These are phyloP conservation scores for Cudoniella acicularis DNA, from an alignment of 495 filamentous ascomycete species.

Conservation along the genomic window DNA sequence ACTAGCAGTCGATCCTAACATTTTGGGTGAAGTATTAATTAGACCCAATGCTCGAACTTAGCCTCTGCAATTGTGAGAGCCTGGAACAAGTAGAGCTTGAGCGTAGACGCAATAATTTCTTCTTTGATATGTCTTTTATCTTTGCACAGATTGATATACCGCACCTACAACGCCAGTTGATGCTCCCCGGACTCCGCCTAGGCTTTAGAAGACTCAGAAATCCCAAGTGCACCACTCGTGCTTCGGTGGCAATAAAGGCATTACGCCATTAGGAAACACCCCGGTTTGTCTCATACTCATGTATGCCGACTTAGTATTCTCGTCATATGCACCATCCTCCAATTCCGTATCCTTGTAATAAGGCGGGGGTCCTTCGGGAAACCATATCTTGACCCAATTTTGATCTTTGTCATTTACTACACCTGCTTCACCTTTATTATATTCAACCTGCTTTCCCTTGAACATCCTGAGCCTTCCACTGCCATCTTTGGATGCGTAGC, in stretches of 20 bases:
- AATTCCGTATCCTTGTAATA: slow-evolving; percentile 8
- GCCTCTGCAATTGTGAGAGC: too few relatives aligned
- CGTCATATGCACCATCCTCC: slow-evolving; percentile 15
- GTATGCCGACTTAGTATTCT: slow-evolving; percentile 17
- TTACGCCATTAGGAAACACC: slow-evolving; percentile 14
- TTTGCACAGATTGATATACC: too few relatives aligned
- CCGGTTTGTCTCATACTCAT: slow-evolving; percentile 9
- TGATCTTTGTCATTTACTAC: slow-evolving; percentile 5
- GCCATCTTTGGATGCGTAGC: slow-evolving; percentile 15
- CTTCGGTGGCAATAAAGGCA: slow-evolving; percentile 26
- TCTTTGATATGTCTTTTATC: too few relatives aligned
- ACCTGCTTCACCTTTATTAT: slow-evolving; percentile 18
- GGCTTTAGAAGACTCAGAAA: slow-evolving; percentile 13
- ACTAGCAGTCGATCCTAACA: too few relatives aligned
- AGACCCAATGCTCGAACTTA: too few relatives aligned
- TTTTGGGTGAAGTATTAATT: too few relatives aligned
- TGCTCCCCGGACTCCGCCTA: neutral
- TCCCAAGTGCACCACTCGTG: slow-evolving; percentile 25
- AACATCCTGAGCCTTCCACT: slow-evolving; percentile 15
- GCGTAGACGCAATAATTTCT: too few relatives aligned
- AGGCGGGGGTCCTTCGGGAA: slow-evolving; percentile 24
- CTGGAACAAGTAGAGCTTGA: too few relatives aligned
- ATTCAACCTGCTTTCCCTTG: slow-evolving; percentile 24
- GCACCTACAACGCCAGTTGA: neutral
- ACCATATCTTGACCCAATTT: slow-evolving; percentile 26